Conservation (phyloP, 164 flowering plant genomes). For the Chimonanthus salicifolius region DNA sequence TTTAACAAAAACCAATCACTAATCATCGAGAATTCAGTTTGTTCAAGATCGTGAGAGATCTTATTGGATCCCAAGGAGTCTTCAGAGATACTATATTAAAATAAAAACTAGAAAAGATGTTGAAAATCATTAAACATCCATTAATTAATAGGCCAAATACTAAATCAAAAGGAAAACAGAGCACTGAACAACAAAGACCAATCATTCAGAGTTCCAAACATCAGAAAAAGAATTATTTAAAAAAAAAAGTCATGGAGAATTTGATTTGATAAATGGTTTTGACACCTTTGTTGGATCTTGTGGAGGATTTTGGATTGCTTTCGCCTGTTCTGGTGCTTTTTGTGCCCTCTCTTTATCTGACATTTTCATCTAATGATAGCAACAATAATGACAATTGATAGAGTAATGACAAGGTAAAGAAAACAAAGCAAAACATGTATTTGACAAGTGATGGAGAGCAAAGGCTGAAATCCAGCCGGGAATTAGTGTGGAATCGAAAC, state of each 20-base stretch:
- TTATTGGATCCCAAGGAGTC: neutral
- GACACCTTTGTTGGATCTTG: conserved; percentile 9
- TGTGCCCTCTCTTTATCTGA: conserved; percentile 1
- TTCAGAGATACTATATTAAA: neutral
- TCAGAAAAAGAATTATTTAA: neutral
- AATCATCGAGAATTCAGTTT: too few relatives aligned
- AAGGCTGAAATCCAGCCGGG: neutral
- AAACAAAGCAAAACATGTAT: neutral
- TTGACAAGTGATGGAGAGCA: neutral
- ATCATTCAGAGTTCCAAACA: conserved; percentile 2
- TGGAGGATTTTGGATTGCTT: neutral
- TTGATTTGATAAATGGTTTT: neutral
- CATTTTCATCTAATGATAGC: conserved; percentile 5
- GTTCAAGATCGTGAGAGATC: neutral
- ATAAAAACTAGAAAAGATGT: neutral
- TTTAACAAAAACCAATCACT: too few relatives aligned
- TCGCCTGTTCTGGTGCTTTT: neutral
- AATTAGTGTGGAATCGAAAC: neutral
- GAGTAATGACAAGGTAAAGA: neutral
- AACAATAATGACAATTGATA: neutral
- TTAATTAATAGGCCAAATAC: neutral
- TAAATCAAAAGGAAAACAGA: neutral
- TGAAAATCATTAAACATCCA: neutral
- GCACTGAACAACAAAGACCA: conserved; percentile 1
- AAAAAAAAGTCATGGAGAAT: neutral